Evolutionary conservation across 208 protist genomes (phyloP).

Genomic region (Acanthamoeba polyphaga): DNA sequence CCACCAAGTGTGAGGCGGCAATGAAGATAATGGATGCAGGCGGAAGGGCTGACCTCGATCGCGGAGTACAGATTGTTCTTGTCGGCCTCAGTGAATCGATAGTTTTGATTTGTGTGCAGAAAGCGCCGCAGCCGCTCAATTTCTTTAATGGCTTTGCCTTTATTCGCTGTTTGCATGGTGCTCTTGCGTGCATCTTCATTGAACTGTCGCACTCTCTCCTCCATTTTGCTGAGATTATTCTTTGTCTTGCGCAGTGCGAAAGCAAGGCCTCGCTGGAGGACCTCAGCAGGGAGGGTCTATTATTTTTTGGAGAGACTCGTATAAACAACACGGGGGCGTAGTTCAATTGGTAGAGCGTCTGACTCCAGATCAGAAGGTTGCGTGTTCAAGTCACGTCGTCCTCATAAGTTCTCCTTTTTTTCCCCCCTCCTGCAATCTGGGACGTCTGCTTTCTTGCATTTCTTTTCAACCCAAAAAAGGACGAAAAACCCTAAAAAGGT

Average conservation of each 20-base stretch:
- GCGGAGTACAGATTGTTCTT: background rate
- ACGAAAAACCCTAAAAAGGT: no score
- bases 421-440: no score
- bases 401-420: constrained; percentile 8
- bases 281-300: no score
- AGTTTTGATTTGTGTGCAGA: constrained; percentile 6
- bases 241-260: no score
- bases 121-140: background rate
- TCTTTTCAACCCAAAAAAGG: no score
- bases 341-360: constrained; percentile 75
- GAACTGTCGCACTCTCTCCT: background rate
- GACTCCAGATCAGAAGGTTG: constrained; percentile 76
- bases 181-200: background rate
- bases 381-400: constrained; percentile 74
- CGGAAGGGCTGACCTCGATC: background rate
- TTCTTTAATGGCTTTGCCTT: background rate
- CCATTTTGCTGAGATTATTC: background rate
- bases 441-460: no score
- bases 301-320: no score
- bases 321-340: constrained; percentile 19
- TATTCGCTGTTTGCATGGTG: background rate
- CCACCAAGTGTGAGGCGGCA: no score
- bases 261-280: no score
- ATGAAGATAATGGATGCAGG: no score
- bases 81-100: background rate